Percentiles rank a stretch among this genome's conserved stretches.
phyloP scores from a whole-genome alignment of 495 filamentous ascomycete genomes.

The Lophium mytilinum region DNA sequence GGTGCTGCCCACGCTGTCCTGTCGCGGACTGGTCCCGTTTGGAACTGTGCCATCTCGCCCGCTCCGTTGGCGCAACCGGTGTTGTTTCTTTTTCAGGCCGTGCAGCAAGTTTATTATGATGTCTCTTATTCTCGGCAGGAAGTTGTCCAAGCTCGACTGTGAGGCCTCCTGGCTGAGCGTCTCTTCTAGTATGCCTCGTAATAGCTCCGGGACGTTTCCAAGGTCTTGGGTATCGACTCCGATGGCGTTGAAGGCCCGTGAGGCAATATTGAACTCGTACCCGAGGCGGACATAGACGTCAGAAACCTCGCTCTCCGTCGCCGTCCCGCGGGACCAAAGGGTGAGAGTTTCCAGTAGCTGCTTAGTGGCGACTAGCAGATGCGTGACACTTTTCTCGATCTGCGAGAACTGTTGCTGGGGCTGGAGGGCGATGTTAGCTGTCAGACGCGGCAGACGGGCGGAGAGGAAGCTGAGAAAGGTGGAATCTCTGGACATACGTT shows the following conservation, averaged over 20 bases:
- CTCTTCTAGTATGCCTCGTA: slow-evolving; percentile 86
- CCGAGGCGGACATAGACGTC: slow-evolving; percentile 96
- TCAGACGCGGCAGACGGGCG: neutral
- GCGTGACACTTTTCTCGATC: slow-evolving; percentile 97
- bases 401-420: slow-evolving; percentile 70
- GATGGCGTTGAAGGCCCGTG: slow-evolving; percentile 89
- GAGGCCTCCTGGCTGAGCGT: slow-evolving; percentile 96
- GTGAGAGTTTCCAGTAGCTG: slow-evolving; percentile 95
- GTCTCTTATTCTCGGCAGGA: slow-evolving; percentile 85
- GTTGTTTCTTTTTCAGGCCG: slow-evolving; percentile 92
- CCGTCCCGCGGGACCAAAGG: slow-evolving; percentile 86
- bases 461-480: neutral
- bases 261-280: slow-evolving; percentile 98
- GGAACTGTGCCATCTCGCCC: slow-evolving; percentile 53
- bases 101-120: slow-evolving; percentile 97
- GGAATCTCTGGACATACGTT: slow-evolving; percentile 15
- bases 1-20: slow-evolving; percentile 59
- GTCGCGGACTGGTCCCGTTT: slow-evolving; percentile 39
- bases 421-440: slow-evolving; percentile 35
- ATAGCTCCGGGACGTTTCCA: slow-evolving; percentile 85
- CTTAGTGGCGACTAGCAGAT: slow-evolving; percentile 94
- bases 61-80: slow-evolving; percentile 74
- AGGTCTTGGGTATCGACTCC: slow-evolving; percentile 90
- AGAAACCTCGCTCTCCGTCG: slow-evolving; percentile 88
- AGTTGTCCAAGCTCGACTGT: slow-evolving; percentile 80